Evolutionary conservation across 768 basidiomycete genomes (phyloP), one percentile per base, ranked within the genome.

Genomic region (Boletus insuetus): DNA sequence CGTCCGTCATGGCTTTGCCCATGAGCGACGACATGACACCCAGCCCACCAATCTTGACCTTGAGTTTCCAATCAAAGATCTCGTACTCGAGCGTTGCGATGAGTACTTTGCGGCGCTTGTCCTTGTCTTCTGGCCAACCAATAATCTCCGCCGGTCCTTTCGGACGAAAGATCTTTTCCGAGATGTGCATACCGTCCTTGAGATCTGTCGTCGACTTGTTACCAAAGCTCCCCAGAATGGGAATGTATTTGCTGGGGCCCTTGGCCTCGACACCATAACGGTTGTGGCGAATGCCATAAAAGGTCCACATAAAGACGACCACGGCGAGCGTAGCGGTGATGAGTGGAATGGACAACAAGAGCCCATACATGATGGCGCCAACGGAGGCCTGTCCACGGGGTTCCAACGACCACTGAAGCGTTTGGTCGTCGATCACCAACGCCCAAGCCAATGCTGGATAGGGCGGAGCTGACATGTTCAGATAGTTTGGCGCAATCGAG

Each of bases 1-100:
- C 94, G 67, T 97, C 94, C 45, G 89, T 91, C 94, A 97, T 97
- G 6, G 94, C 94, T 72, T 96, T 97, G 59, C 94, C 94, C 94
- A 97, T 97, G 35, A 97, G 77, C 72, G 87, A 87, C 4, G 94
- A 96, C 94, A 97, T 97, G 75, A 96, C 94, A 79, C 94, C 94
- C 19, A 97, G 80, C 73, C 94, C 94, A 75, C 94, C 94, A 60
- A 96, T 96, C 79, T 96, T 96, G 78, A 97, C 94, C 73, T 97
- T 97, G 58, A 95, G 73, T 74, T 95, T 95, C 94, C 94, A 97
- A 67, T 96, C 94, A 65, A 97, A 85, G 67, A 97, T 90, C 71
- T 97, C 94, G 73, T 97, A 97, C 73, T 97, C 94, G 48, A 97
- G 79, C 0, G 94, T 96, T 17, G 94, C 77, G 57, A 97, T 97